These are phyloP conservation scores for Auriscalpium orientale DNA, from an alignment of 768 basidiomycete species.

Conservation along the genomic window DNA sequence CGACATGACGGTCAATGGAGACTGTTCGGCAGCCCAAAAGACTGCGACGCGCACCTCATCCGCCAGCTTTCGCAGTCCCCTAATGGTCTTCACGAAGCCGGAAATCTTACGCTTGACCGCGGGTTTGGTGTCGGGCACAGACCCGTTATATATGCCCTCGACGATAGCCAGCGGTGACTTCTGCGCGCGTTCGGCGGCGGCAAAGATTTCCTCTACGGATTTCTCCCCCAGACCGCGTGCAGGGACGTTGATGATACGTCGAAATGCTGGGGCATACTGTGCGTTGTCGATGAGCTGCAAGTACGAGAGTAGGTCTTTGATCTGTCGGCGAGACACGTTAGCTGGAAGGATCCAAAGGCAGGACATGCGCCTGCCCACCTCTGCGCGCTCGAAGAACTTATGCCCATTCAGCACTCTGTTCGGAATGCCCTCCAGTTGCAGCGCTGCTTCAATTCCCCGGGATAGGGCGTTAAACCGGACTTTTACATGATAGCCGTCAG, in stretches of 20 bases:
- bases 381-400: slow-evolving; percentile 80
- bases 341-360: too few relatives aligned
- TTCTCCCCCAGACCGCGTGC: slow-evolving; percentile 71
- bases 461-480: slow-evolving; percentile 69
- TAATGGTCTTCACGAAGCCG: slow-evolving; percentile 51
- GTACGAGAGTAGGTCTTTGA: slow-evolving; percentile 79
- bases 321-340: slow-evolving; percentile 27
- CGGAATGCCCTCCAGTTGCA: slow-evolving; percentile 77
- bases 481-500: too few relatives aligned
- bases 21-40: not conserved
- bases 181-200: slow-evolving; percentile 42
- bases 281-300: slow-evolving; percentile 79
- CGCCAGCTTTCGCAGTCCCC: slow-evolving; percentile 44
- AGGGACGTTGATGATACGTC: slow-evolving; percentile 67
- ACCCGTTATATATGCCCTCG: slow-evolving; percentile 56
- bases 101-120: slow-evolving; percentile 55
- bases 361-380: slow-evolving; percentile 33
- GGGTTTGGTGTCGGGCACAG: slow-evolving; percentile 57
- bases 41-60: slow-evolving; percentile 35
- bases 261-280: slow-evolving; percentile 54
- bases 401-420: slow-evolving; percentile 70
- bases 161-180: slow-evolving; percentile 50
- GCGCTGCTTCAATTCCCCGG: slow-evolving; percentile 60
- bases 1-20: not conserved
- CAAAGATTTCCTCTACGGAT: slow-evolving; percentile 54